phyloP scores from a whole-genome alignment of 1,284 basidiomycete species.

The Ustilago tritici region DNA sequence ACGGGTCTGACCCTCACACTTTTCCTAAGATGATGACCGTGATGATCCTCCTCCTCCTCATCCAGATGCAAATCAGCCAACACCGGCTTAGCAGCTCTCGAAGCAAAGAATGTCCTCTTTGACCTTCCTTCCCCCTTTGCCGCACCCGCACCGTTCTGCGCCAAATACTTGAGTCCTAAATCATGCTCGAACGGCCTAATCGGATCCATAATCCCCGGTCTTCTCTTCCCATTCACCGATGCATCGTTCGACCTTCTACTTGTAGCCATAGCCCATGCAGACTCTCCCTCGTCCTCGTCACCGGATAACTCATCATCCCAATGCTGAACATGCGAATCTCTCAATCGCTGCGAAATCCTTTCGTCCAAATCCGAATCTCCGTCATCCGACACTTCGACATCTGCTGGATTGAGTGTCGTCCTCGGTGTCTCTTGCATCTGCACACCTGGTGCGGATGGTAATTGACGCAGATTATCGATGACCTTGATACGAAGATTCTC shows the following conservation, averaged over 20 bases:
- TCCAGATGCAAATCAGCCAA: conserved; percentile 41
- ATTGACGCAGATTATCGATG: conserved; percentile 80
- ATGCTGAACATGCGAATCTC: conserved; percentile 61
- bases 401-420: conserved; percentile 73
- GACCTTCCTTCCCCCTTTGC: conserved; percentile 42
- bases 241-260: conserved; percentile 17
- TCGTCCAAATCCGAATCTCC: conserved; percentile 70
- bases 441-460: conserved; percentile 86
- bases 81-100: conserved; percentile 48
- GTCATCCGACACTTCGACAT: conserved; percentile 69
- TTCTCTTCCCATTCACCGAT: conserved; percentile 10
- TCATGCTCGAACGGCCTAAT: conserved; percentile 42
- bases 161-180: conserved; percentile 39
- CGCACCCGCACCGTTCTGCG: conserved; percentile 38
- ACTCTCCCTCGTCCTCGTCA: conserved; percentile 45
- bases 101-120: conserved; percentile 55
- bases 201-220: conserved; percentile 47
- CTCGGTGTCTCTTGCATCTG: conserved; percentile 86
- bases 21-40: conserved; percentile 3
- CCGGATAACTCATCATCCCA: conserved; percentile 66
- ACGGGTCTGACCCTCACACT: conserved; percentile 10
- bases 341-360: conserved; percentile 63
- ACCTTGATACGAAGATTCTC: conserved; percentile 81
- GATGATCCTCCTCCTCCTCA: conserved; percentile 28
- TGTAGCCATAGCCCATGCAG: conserved; percentile 27